Conservation (phyloP, 176 grass and related monocot genomes). For the Triticum timopheevii region DNA sequence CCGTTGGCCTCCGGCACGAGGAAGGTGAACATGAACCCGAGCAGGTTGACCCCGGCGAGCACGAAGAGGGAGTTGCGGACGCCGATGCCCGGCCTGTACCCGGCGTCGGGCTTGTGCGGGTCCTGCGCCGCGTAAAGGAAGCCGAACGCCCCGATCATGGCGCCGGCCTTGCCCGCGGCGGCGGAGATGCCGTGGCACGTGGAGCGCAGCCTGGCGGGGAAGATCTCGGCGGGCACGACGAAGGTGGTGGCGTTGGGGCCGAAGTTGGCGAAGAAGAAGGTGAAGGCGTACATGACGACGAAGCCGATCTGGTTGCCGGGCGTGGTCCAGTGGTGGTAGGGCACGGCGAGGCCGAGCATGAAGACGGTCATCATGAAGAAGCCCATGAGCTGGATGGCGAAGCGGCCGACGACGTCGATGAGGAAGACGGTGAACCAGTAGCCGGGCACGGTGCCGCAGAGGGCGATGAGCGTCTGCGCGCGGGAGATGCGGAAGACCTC, state of each 20-base stretch:
- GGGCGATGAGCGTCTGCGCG: slow-evolving; percentile 60
- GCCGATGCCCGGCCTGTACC: slow-evolving; percentile 46
- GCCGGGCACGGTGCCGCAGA: slow-evolving; percentile 76
- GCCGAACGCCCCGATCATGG: slow-evolving; percentile 41
- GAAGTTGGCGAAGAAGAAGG: slow-evolving; percentile 74
- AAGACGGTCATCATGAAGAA: slow-evolving; percentile 79
- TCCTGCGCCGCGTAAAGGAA: not conserved
- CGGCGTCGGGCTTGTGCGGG: not conserved
- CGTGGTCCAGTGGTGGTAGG: slow-evolving; percentile 75
- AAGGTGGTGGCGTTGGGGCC: slow-evolving; percentile 45
- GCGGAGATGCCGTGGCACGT: slow-evolving; percentile 63
- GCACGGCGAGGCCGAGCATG: slow-evolving; percentile 62
- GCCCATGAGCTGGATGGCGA: slow-evolving; percentile 58
- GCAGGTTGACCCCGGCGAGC: slow-evolving; percentile 39
- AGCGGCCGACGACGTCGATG: slow-evolving; percentile 63
- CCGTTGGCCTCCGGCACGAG: slow-evolving; percentile 58
- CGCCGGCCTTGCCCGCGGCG: slow-evolving; percentile 36
- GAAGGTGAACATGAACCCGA: slow-evolving; percentile 41
- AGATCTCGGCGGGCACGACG: slow-evolving; percentile 66
- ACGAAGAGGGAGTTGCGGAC: slow-evolving; percentile 51
- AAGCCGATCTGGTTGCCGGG: slow-evolving; percentile 55
- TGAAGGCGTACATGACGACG: slow-evolving; percentile 66
- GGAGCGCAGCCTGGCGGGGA: slow-evolving; percentile 53
- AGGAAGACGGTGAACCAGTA: slow-evolving; percentile 78
- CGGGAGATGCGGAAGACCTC: slow-evolving; percentile 70